A percentile compares a stretch with the other conserved stretches of the same genome.
These are phyloP conservation scores for Rhododendron simsii DNA, from an alignment of 148 eudicot genomes.

Conservation along the genomic window DNA sequence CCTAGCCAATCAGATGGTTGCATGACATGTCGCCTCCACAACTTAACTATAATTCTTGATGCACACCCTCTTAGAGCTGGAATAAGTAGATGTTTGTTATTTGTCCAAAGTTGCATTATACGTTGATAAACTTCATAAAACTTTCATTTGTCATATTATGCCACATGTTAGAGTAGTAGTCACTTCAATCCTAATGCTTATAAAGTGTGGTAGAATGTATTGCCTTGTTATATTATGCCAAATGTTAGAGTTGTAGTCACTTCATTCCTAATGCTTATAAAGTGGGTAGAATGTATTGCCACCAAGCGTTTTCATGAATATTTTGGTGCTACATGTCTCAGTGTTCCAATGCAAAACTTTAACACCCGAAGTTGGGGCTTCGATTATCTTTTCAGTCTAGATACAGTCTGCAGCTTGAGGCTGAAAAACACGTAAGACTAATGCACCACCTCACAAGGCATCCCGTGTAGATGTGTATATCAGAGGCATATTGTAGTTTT, in stretches of 20 bases:
- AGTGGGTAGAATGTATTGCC: background rate
- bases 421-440: background rate
- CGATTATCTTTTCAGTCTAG: background rate
- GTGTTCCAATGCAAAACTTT: background rate
- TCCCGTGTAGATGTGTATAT: background rate
- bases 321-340: background rate
- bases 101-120: background rate
- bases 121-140: background rate
- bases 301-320: background rate
- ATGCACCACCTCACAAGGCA: background rate
- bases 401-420: conserved; percentile 1
- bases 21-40: background rate
- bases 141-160: background rate
- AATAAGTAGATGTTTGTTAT: background rate
- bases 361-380: background rate
- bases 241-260: background rate
- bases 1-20: background rate
- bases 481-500: background rate
- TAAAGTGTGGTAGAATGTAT: no score
- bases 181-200: background rate
- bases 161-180: background rate
- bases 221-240: background rate
- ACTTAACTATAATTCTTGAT: background rate
- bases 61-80: background rate
- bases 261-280: background rate